phyloP scores from a whole-genome alignment of 2,329 filamentous ascomycete species.

The Microdochium bolleyi region DNA sequence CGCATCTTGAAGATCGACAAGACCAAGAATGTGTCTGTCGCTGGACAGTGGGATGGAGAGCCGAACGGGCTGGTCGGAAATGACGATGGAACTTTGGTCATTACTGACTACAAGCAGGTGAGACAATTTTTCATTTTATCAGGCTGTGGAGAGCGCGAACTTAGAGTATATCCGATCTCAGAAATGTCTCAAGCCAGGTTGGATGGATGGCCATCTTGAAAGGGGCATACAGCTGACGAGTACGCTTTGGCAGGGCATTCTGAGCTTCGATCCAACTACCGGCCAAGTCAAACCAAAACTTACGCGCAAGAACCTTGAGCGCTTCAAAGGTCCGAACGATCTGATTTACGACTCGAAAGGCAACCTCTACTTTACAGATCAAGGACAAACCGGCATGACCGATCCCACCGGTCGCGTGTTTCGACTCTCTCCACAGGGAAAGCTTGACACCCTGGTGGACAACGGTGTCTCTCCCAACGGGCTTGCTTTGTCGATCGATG shows the following conservation, averaged over 20 bases:
- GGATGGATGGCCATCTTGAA: not conserved
- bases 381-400: conserved; percentile 33
- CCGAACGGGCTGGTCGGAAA: conserved; percentile 28
- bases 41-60: conserved; percentile 28
- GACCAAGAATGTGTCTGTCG: conserved; percentile 18
- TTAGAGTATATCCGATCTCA: too few relatives aligned
- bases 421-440: conserved; percentile 22
- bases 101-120: conserved; percentile 34
- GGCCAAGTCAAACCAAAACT: conserved; percentile 19
- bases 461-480: conserved; percentile 31
- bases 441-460: conserved; percentile 25
- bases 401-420: conserved; percentile 31
- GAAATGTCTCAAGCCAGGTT: not conserved
- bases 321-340: conserved; percentile 35
- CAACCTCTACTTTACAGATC: conserved; percentile 34
- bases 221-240: too few relatives aligned
- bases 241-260: conserved; percentile 25
- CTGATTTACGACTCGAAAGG: conserved; percentile 25
- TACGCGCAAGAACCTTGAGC: conserved; percentile 27
- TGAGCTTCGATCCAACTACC: conserved; percentile 22
- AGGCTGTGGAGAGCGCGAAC: too few relatives aligned
- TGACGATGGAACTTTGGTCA: conserved; percentile 21
- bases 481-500: conserved; percentile 26
- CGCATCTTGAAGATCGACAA: conserved; percentile 24
- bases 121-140: not conserved